phyloP scores from a whole-genome alignment of 257 asterid genomes.

The Echium plantagineum region DNA sequence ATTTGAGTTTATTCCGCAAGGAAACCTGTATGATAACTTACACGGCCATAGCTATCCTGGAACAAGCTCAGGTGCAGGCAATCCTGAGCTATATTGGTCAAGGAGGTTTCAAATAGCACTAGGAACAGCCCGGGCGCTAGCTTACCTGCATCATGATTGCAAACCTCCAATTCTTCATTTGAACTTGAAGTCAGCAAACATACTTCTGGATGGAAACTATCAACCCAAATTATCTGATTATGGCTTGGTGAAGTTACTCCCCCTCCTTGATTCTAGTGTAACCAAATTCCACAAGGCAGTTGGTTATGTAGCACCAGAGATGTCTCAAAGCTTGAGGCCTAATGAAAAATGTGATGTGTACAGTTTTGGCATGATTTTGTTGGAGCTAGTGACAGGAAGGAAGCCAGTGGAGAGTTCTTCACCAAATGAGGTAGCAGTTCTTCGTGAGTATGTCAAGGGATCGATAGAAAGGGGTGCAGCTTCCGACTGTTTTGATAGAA shows the following conservation, averaged over 20 bases:
- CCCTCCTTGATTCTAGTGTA: conserved; percentile 41
- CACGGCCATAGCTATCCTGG: conserved; percentile 62
- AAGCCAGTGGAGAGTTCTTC: conserved; percentile 70
- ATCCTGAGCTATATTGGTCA: conserved; percentile 60
- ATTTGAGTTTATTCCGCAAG: conserved; percentile 53
- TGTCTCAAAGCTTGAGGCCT: conserved; percentile 54
- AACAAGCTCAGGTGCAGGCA: conserved; percentile 53
- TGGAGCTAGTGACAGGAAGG: conserved; percentile 81
- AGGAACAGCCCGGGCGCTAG: conserved; percentile 64
- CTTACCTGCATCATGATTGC: conserved; percentile 95
- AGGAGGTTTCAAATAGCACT: conserved; percentile 71
- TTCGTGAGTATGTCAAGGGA: conserved; percentile 62
- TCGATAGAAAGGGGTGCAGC: conserved; percentile 57
- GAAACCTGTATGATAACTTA: conserved; percentile 64
- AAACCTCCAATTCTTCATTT: conserved; percentile 75
- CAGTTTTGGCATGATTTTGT: conserved; percentile 64
- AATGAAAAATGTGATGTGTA: conserved; percentile 78
- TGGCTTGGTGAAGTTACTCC: conserved; percentile 70
- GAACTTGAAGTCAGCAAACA: conserved; percentile 66
- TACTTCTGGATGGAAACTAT: conserved; percentile 53
- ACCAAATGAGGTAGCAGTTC: conserved; percentile 53
- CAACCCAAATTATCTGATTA: conserved; percentile 53
- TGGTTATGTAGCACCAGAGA: conserved; percentile 90
- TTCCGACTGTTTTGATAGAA: conserved; percentile 54
- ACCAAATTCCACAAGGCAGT: conserved; percentile 68